Conservation (phyloP, 768 basidiomycete genomes). For the Rickenella mellea region DNA sequence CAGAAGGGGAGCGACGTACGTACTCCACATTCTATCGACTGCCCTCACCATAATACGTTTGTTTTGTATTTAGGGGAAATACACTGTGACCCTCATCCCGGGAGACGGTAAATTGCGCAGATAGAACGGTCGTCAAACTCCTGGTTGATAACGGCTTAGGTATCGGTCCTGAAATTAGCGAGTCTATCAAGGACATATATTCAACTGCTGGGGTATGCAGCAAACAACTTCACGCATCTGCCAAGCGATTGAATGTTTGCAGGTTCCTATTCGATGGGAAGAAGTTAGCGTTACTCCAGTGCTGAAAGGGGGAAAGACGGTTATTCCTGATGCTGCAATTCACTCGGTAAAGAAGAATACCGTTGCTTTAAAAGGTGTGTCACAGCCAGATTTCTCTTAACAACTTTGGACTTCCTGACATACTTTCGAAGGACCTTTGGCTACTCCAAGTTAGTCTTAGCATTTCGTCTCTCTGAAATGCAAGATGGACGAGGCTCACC, state of each 20-base stretch:
- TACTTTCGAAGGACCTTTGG: constrained; percentile 67
- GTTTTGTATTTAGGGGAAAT: constrained; percentile 71
- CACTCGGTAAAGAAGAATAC: constrained; percentile 93
- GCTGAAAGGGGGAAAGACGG: constrained; percentile 90
- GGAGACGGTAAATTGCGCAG: constrained; percentile 68
- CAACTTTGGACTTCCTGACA: constrained; percentile 2
- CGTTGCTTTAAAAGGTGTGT: constrained; percentile 88
- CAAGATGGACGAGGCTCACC: constrained; percentile 7
- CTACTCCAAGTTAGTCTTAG: constrained; percentile 79
- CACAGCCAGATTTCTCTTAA: background rate
- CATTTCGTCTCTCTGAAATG: background rate
- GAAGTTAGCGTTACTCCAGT: constrained; percentile 96
- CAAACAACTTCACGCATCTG: constrained; percentile 3
- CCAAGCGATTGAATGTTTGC: constrained; percentile 9
- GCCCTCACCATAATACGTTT: constrained; percentile 3
- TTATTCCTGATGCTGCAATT: constrained; percentile 89
- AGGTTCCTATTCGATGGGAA: constrained; percentile 99
- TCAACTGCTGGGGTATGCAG: constrained; percentile 64
- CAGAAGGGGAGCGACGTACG: constrained; percentile 82
- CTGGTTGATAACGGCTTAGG: constrained; percentile 37
- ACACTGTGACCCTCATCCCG: constrained; percentile 91
- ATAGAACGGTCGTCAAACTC: constrained; percentile 6
- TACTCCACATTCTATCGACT: constrained; percentile 6
- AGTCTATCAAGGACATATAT: constrained; percentile 93
- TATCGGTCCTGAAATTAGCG: constrained; percentile 97